A percentile compares a stretch with the other conserved stretches of the same genome.
Conservation (phyloP, 1,139 yeast species). For the Magnusiomyces tetraspermus region DNA sequence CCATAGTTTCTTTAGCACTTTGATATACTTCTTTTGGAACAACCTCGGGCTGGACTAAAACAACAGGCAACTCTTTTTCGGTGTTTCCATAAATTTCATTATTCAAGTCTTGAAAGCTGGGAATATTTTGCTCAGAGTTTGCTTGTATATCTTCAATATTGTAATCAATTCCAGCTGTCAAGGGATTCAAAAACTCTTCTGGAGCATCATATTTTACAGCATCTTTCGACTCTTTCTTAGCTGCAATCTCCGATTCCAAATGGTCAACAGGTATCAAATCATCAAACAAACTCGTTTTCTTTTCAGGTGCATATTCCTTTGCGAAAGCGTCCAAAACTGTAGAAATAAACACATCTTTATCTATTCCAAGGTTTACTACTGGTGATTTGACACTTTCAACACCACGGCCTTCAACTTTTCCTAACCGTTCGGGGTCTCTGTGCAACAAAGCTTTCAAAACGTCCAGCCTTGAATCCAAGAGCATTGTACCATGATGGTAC, state of each 20-base stretch:
- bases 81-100: not conserved
- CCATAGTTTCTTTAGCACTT: slow-evolving; percentile 38
- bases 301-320: slow-evolving; percentile 23
- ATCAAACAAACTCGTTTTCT: not conserved
- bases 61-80: slow-evolving; percentile 11
- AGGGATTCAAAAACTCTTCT: slow-evolving; percentile 12
- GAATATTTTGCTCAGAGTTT: not conserved
- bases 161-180: slow-evolving; percentile 15
- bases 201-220: not conserved
- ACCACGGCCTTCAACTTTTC: slow-evolving; percentile 47
- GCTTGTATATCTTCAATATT: slow-evolving; percentile 9
- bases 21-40: slow-evolving; percentile 42
- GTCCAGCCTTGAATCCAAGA: slow-evolving; percentile 55
- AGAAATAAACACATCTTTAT: slow-evolving; percentile 40
- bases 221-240: not conserved
- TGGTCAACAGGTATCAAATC: slow-evolving; percentile 1
- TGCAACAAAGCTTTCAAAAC: slow-evolving; percentile 50
- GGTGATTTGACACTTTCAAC: slow-evolving; percentile 72
- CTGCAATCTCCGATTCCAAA: not conserved
- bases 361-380: slow-evolving; percentile 54
- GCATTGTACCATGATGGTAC: slow-evolving; percentile 96
- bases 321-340: slow-evolving; percentile 42
- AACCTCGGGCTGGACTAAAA: slow-evolving; percentile 18
- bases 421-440: slow-evolving; percentile 38
- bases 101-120: not conserved